Evolutionary conservation across 371 early-diverging fungal species (phyloP).

Genomic region (Mucor indicus): DNA sequence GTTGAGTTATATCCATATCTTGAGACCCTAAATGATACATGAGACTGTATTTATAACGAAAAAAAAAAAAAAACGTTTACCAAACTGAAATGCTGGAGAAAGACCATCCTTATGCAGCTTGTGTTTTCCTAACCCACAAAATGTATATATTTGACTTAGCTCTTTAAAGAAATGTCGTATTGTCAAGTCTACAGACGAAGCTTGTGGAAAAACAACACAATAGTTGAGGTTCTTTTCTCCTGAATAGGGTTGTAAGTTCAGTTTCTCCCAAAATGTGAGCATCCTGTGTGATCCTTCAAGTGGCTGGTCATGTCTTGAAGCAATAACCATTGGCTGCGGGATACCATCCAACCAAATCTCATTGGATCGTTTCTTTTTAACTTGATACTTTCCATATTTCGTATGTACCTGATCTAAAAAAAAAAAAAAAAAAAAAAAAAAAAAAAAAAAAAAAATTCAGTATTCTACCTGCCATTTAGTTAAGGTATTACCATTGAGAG

Average conservation of each 20-base stretch:
- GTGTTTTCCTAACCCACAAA: slow-evolving; percentile 34
- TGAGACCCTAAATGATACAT: no score
- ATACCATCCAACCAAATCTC: slow-evolving; percentile 33
- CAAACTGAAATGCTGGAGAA: slow-evolving; percentile 29
- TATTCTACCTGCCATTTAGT: no score
- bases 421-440: no score
- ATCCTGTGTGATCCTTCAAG: slow-evolving; percentile 44
- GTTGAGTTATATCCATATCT: no score
- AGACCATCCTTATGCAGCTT: slow-evolving; percentile 35
- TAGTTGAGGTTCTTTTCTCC: slow-evolving; percentile 40
- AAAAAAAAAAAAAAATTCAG: no score
- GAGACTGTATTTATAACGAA: no score
- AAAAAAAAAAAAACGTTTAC: slow-evolving; percentile 2
- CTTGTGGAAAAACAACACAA: slow-evolving; percentile 44
- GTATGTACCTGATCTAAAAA: slow-evolving; percentile 41
- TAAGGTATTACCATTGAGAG: slow-evolving; percentile 21
- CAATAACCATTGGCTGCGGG: slow-evolving; percentile 38
- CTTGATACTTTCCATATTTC: slow-evolving; percentile 50
- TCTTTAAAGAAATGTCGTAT: slow-evolving; percentile 40
- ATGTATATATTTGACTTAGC: slow-evolving; percentile 39
- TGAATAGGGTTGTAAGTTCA: slow-evolving; percentile 45
- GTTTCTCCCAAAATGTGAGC: slow-evolving; percentile 48
- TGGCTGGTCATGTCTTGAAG: slow-evolving; percentile 40
- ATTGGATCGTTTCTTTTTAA: slow-evolving; percentile 40
- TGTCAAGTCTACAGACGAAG: slow-evolving; percentile 22